phyloP scores from a whole-genome alignment of 805 yeast genomes.

The Saccharomycopsis fodiens region DNA sequence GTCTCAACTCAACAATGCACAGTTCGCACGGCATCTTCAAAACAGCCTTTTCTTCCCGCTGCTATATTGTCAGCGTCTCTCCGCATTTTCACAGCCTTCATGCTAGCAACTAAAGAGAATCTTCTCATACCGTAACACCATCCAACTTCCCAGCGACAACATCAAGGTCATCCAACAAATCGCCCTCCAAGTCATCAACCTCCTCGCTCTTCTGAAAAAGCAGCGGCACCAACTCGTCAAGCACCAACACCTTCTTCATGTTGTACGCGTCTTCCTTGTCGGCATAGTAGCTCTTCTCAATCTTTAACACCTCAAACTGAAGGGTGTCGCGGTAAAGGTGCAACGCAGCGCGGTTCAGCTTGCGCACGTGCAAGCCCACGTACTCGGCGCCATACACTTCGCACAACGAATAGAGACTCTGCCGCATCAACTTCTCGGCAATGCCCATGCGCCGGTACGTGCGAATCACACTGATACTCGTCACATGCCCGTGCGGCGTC shows the following conservation, averaged over 20 bases:
- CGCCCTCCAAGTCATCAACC: slow-evolving; percentile 50
- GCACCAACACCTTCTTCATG: slow-evolving; percentile 65
- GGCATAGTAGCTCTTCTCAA: slow-evolving; percentile 87
- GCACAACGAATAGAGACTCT: slow-evolving; percentile 67
- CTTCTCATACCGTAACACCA: neutral
- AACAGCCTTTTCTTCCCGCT: no score
- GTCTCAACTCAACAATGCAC: no score
- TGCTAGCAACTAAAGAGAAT: no score
- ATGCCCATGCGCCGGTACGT: slow-evolving; percentile 92
- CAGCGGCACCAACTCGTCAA: slow-evolving; percentile 57
- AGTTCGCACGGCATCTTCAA: no score
- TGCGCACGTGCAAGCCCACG: slow-evolving; percentile 88
- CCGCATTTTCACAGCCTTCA: no score
- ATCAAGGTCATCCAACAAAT: slow-evolving; percentile 33
- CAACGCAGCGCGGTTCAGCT: slow-evolving; percentile 88
- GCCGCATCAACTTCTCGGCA: slow-evolving; percentile 88
- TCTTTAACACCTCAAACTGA: slow-evolving; percentile 69
- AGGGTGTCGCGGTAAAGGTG: slow-evolving; percentile 85
- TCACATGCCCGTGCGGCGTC: slow-evolving; percentile 87
- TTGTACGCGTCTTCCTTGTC: slow-evolving; percentile 98
- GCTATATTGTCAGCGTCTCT: no score
- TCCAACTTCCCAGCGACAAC: neutral
- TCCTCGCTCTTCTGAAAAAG: slow-evolving; percentile 39
- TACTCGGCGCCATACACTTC: slow-evolving; percentile 77
- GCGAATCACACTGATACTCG: slow-evolving; percentile 91